Evolutionary conservation across 805 yeast genomes (phyloP).

Genomic region (Sugiyamaella floridensis): DNA sequence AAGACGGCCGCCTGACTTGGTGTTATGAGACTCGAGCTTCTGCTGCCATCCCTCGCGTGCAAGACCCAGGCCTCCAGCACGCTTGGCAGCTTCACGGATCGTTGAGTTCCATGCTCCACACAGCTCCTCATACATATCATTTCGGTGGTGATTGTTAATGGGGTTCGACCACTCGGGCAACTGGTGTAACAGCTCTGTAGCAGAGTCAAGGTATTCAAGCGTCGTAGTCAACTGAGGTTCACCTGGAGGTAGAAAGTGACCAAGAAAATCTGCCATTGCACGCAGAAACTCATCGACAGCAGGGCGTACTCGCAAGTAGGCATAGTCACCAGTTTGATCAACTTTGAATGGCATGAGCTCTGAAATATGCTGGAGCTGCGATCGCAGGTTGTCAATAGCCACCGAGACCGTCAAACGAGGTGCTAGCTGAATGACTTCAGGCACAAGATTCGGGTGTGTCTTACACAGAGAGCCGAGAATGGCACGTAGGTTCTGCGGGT

Average conservation of each 20-base stretch:
- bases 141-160: slow-evolving; percentile 36
- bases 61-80: slow-evolving; percentile 35
- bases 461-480: slow-evolving; percentile 48
- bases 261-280: slow-evolving; percentile 66
- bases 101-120: slow-evolving; percentile 51
- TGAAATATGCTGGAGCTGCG: slow-evolving; percentile 39
- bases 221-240: slow-evolving; percentile 49
- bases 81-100: slow-evolving; percentile 33
- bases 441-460: slow-evolving; percentile 55
- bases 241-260: slow-evolving; percentile 65
- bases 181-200: slow-evolving; percentile 52
- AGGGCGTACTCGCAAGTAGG: slow-evolving; percentile 66
- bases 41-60: slow-evolving; percentile 35
- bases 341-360: slow-evolving; percentile 66
- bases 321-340: slow-evolving; percentile 65
- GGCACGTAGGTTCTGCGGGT: slow-evolving; percentile 45
- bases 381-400: slow-evolving; percentile 44
- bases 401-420: slow-evolving; percentile 53
- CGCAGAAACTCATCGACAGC: slow-evolving; percentile 60
- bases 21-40: slow-evolving; percentile 42
- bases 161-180: slow-evolving; percentile 58
- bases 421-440: slow-evolving; percentile 42
- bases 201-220: slow-evolving; percentile 54
- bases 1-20: slow-evolving; percentile 37
- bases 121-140: slow-evolving; percentile 54